Percentiles rank a stretch among this genome's conserved stretches.
These are phyloP conservation scores for Spatholobus suberectus DNA, from an alignment of 306 rosid genomes.

Conservation along the genomic window DNA sequence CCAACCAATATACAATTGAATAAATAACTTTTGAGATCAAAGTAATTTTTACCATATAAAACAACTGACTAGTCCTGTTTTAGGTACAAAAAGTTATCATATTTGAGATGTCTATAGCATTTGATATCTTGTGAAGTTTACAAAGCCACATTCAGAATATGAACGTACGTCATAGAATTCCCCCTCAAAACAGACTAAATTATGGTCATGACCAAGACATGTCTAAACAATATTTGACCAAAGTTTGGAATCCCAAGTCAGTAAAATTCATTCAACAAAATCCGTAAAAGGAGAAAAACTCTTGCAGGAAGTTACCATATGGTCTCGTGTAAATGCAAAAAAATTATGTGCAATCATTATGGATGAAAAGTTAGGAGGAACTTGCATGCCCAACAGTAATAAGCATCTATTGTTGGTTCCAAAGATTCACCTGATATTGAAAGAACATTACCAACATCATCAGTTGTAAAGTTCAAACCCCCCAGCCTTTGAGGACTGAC, in stretches of 20 bases:
- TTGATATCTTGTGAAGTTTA: neutral
- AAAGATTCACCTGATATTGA: conserved; percentile 66
- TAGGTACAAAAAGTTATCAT: neutral
- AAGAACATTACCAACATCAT: conserved; percentile 77
- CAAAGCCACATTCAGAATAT: too few species aligned
- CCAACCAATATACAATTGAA: neutral
- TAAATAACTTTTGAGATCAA: neutral
- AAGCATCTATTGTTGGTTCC: neutral
- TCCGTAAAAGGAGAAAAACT: neutral
- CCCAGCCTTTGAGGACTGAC: conserved; percentile 69
- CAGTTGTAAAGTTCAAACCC: conserved; percentile 68
- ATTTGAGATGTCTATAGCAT: neutral
- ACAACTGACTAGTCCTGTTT: neutral
- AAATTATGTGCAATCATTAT: neutral
- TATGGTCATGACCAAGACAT: too few species aligned
- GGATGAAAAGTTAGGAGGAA: neutral
- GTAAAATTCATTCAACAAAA: neutral
- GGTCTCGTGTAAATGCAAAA: neutral
- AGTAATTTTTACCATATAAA: neutral
- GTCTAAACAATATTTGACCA: too few species aligned
- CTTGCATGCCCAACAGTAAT: neutral
- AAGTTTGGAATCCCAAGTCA: neutral
- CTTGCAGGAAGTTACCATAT: neutral
- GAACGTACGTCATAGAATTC: too few species aligned
- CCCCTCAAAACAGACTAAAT: too few species aligned